phyloP scores from a whole-genome alignment of 441 rosid genomes.

The Gossypium armourianum region DNA sequence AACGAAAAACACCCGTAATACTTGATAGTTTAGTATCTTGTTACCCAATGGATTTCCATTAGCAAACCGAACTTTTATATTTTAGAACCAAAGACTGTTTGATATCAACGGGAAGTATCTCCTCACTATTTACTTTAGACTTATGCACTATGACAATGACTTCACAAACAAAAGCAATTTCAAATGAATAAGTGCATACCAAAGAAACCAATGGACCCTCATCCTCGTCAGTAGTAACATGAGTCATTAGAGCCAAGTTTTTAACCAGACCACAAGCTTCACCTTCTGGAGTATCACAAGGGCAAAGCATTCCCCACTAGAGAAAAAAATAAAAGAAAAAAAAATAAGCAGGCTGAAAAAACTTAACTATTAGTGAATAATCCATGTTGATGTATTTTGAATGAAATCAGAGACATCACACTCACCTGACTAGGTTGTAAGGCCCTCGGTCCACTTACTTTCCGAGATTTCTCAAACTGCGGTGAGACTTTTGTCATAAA shows the following conservation, averaged over 20 bases:
- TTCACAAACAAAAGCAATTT: conserved; percentile 11
- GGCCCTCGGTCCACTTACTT: conserved; percentile 98
- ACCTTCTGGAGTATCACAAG: conserved; percentile 97
- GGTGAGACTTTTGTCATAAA: conserved; percentile 70
- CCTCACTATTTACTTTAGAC: neutral
- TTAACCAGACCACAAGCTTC: conserved; percentile 96
- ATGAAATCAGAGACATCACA: conserved; percentile 13
- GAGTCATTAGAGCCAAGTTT: conserved; percentile 97
- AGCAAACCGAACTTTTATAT: neutral
- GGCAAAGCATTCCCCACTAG: conserved; percentile 99
- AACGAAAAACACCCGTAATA: neutral
- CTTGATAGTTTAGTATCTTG: neutral
- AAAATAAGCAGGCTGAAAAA: conserved; percentile 1
- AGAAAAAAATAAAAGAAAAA: conserved; percentile 9
- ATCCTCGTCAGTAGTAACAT: conserved; percentile 90
- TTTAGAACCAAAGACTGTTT: neutral
- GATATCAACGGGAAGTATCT: neutral
- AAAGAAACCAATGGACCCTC: conserved; percentile 70
- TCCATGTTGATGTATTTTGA: neutral
- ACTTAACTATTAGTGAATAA: conserved; percentile 8
- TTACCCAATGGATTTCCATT: neutral
- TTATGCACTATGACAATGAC: neutral
- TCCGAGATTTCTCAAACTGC: conserved; percentile 93
- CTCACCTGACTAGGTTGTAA: conserved; percentile 96
- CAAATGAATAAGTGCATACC: conserved; percentile 33